Evolutionary conservation across 2,329 filamentous ascomycete genomes (phyloP), one percentile per base, ranked within the genome.

Genomic region (Setomelanomma holmii): DNA sequence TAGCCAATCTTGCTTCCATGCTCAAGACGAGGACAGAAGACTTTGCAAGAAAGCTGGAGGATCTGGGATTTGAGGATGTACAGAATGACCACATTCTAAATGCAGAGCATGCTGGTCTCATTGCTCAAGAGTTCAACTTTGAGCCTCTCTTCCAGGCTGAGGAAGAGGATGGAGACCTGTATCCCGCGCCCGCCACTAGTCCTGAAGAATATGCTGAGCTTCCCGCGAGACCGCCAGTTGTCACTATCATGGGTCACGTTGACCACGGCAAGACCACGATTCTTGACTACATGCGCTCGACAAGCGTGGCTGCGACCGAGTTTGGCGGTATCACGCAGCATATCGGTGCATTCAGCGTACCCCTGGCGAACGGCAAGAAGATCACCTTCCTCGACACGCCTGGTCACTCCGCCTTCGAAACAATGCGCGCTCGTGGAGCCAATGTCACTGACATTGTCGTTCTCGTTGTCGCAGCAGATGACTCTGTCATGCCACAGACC

Each of bases 201-300:
- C 53, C 67, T 46, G 7, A 86, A 87, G 65, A 90, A 93, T 72
- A 83, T 80, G 42, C 89, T 0, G 64, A 75, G 12, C 76, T 97
- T 6, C 91, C 92, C 1, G 75, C 80, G 27, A 86, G 96, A 14
- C 93, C 95, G 6, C 96, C 95, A 0, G 91, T 99, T 30, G 93
- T 99, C 34, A 98, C 96, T 0, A 99, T 99, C 68, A 99, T 99
- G 96, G 95, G 95, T 2, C 95, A 99, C 61, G 95, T 99, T 64
- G 96, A 99, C 72, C 95, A 99, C 73, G 95, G 95, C 47, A 99
- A 99, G 79, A 99, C 95, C 0, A 99, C 96, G 0, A 87, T 99
- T 36, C 81, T 99, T 8, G 95, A 99, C 72, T 98, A 88, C 77
- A 80, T 99, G 39, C 89, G 95, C 33, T 96, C 96, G 65, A 95